These are phyloP conservation scores for Aspergillus sclerotioniger DNA, from an alignment of 495 filamentous ascomycete genomes.

Conservation along the genomic window DNA sequence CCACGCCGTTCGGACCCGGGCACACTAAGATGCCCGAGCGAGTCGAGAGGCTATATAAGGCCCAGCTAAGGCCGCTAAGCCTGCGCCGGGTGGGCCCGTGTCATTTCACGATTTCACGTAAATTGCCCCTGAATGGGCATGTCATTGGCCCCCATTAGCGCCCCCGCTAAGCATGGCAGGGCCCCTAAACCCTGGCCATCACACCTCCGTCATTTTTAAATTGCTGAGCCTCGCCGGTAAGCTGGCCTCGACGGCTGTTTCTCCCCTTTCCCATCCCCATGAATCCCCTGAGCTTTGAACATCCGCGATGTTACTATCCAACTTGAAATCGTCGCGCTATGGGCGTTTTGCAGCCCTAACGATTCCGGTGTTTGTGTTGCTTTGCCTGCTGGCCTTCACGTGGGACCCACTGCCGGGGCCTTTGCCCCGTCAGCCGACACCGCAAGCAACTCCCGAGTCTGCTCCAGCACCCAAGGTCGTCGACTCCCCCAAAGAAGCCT, in stretches of 20 bases:
- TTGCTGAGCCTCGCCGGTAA: no score
- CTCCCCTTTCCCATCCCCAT: background rate
- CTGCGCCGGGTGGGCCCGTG: no score
- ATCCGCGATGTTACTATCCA: background rate
- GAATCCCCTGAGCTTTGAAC: background rate
- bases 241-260: background rate
- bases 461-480: background rate
- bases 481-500: background rate
- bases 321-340: constrained; percentile 2
- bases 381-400: background rate
- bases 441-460: background rate
- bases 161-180: no score
- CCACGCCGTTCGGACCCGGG: no score
- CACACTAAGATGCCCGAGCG: no score
- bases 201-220: no score
- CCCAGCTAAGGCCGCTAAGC: no score
- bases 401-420: background rate
- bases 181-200: no score
- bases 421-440: background rate
- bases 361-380: background rate
- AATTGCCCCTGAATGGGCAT: no score
- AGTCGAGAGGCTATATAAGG: no score
- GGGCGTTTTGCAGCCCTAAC: constrained; percentile 2
- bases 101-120: no score
- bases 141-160: no score